phyloP scores from a whole-genome alignment of 2,329 filamentous ascomycete species.

The Neonectria punicea region DNA sequence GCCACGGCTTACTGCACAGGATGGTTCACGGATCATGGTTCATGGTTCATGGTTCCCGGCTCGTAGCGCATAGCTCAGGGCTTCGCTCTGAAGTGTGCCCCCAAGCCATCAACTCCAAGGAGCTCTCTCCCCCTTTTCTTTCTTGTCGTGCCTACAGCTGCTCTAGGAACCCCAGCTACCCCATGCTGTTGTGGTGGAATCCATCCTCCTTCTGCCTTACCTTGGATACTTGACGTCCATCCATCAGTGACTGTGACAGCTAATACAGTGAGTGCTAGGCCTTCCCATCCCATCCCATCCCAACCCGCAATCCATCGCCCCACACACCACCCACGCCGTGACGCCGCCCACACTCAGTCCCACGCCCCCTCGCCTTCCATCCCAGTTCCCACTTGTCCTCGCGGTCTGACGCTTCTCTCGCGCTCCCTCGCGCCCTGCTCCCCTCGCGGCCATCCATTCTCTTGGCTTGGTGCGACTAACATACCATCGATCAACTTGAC shows the following conservation, averaged over 20 bases:
- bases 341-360: neutral
- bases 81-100: neutral
- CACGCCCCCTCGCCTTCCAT: slow-evolving; percentile 6
- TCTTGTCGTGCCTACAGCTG: neutral
- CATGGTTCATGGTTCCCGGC: slow-evolving; percentile 18
- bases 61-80: neutral
- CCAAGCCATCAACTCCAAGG: slow-evolving; percentile 11
- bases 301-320: slow-evolving; percentile 18
- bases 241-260: neutral
- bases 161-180: neutral
- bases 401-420: slow-evolving; percentile 2
- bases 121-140: slow-evolving; percentile 13
- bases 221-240: neutral
- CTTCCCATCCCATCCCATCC: slow-evolving; percentile 7
- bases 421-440: slow-evolving; percentile 15
- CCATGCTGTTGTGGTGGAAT: slow-evolving; percentile 6
- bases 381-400: slow-evolving; percentile 2
- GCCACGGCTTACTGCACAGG: slow-evolving; percentile 14
- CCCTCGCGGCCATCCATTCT: slow-evolving; percentile 20
- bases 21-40: slow-evolving; percentile 19
- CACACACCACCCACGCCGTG: slow-evolving; percentile 11
- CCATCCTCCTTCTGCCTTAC: neutral
- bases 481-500: slow-evolving; percentile 16
- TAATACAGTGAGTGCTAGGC: neutral
- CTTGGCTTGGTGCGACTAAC: slow-evolving; percentile 21